Evolutionary conservation across 108 stramenopile genomes (phyloP), one percentile per base, ranked within the genome.

Genomic region (Pseudonitzschia pungens): DNA sequence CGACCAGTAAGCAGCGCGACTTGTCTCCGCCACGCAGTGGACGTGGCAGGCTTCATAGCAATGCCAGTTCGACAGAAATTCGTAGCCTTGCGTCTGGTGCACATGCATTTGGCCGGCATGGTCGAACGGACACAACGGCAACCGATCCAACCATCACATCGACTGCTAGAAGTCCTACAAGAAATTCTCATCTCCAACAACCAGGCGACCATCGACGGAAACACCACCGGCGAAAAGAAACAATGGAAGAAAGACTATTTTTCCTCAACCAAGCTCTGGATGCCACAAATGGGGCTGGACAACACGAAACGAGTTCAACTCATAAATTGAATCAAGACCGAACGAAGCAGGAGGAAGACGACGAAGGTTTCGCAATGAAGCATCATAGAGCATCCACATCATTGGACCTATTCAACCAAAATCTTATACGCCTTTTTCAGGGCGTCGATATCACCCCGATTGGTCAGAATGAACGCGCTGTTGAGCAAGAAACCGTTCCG

Each of bases 331-430:
- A 51, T 9, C 16, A 51, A 51, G 50, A 51, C n/a, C 20, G 20
- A 51, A 51, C 3, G 16, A 55, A 55, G 20, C 22, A 55, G 20
- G 10, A 55, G 24, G 54, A 55, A 55, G 54, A 55, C 10, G 45
- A 48, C 45, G 29, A 63, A 63, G 4, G 32, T 14, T 32, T 29
- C 20, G 8, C n/a, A 36, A 60, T 16, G 31, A 40, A 3, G 32
- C 60, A 33, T 28, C 66, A 50, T 10, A 50, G 64, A 65, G 33
- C 40, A 3, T 16, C 64, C n/a, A 50, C 66, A 7, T 67, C 66
- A 14, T 50, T 67, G 44, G 66, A 67, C 43, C 27, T 67, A 12
- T 67, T 67, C 66, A 67, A 67, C 16, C 33, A 67, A 67, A 67
- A 67, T 29, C 24, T 67, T 20, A 18, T 45, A 27, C 66, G 66